Base-by-base conservation (phyloP, 768 basidiomycete genomes). In the Termitomyces sp. region DNA sequence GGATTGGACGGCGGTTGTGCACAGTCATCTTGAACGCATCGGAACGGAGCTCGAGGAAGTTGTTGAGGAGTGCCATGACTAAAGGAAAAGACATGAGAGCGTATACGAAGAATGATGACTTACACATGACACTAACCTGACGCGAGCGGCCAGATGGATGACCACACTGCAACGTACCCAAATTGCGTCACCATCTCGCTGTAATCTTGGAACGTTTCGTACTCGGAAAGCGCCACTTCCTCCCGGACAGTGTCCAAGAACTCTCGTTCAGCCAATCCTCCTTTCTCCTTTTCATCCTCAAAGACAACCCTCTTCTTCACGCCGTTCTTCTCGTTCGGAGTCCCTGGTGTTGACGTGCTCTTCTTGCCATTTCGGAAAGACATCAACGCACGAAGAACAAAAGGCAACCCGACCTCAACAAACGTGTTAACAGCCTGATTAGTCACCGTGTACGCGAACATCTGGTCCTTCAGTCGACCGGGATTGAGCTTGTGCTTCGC, bases 151-250 rank as follows among this genome's bases (percentile, higher is more conserved):
- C 95, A 98, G 61, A 96, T 92, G 35, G 92, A 88, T 50, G 88
- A 91, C 94, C 95, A 98, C 22, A 98, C 78, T 8, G 86, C 87
- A 35, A 98, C 87, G 70, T 96, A 95, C 0, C 96, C 96, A 71
- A 96, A 97, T 69, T 96, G 94, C 9, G 91, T 90, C 16, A 92
- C 92, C 96, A 99, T 98, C 77, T 99, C 97, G 68, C 86, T 87
- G 74, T 96, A 99, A 75, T 98, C 96, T 56, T 79, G 84, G 68
- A 93, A 95, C 7, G 90, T 77, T 39, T 87, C 83, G 68, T 96
- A 95, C 42, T 87, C 87, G 0, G 95, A 91, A 52, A 96, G 78
- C 28, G 84, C 83, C 7, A 89, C 88, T 75, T 98, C 89, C 54
- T 77, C 76, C 60, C 94, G 79, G 28, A 97, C 89, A 51, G 81